Percentiles rank a stretch among this genome's conserved stretches.
These are phyloP conservation scores for Boletellus ananiceps DNA, from an alignment of 768 basidiomycete genomes.

Conservation along the genomic window DNA sequence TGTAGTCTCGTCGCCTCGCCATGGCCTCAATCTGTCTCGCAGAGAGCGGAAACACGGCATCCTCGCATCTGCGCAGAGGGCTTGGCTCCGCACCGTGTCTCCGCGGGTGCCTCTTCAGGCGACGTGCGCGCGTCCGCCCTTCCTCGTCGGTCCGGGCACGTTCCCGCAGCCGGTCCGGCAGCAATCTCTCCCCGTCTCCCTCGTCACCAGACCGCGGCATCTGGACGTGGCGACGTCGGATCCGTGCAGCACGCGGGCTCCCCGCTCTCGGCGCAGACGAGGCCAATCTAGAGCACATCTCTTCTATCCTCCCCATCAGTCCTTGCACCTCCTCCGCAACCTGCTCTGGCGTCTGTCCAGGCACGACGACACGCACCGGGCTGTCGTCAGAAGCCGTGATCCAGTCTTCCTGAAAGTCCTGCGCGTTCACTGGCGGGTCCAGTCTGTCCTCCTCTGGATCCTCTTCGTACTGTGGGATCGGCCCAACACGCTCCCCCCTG, in stretches of 20 bases:
- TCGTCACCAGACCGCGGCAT: background rate
- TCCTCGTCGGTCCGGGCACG: background rate
- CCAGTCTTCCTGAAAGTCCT: constrained; percentile 35
- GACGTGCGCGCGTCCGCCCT: constrained; percentile 13
- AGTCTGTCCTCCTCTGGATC: constrained; percentile 31
- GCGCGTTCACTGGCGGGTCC: constrained; percentile 30
- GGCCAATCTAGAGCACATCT: constrained; percentile 3
- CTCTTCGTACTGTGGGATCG: constrained; percentile 27
- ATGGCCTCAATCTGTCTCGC: constrained; percentile 23
- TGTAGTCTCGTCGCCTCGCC: constrained; percentile 23
- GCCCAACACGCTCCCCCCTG: constrained; percentile 27
- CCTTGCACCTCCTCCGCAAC: constrained; percentile 19
- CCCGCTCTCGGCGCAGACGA: background rate
- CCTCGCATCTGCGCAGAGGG: constrained; percentile 14
- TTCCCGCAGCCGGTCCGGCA: background rate
- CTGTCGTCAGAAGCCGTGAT: constrained; percentile 29
- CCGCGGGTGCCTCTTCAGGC: constrained; percentile 7
- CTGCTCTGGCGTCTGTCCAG: constrained; percentile 30
- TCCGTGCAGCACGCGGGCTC: constrained; percentile 1
- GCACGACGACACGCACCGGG: constrained; percentile 36
- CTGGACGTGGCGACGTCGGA: background rate
- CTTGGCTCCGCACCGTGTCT: background rate
- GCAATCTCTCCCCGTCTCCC: background rate
- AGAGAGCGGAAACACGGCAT: constrained; percentile 18
- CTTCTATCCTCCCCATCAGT: constrained; percentile 20